Evolutionary conservation across 257 asterid species (phyloP).

Genomic region (Lantana camara): DNA sequence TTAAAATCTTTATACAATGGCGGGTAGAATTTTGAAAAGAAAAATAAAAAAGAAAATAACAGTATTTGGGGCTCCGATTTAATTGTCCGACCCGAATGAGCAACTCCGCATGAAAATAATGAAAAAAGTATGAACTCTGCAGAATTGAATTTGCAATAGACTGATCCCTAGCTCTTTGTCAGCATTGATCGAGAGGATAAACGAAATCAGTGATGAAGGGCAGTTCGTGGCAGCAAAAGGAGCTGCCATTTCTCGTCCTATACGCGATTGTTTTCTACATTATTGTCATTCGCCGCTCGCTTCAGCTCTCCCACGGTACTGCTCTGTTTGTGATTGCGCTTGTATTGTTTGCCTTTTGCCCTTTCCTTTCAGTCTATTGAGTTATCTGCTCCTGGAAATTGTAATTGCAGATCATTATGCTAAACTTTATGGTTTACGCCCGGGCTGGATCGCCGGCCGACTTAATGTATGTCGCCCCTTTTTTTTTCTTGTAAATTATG

Average conservation of each 20-base stretch:
- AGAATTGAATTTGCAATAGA: not conserved
- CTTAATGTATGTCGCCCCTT: constrained; percentile 52
- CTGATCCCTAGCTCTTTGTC: not conserved
- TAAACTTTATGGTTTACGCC: constrained; percentile 73
- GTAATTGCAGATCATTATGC: constrained; percentile 58
- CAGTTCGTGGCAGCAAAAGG: constrained; percentile 62
- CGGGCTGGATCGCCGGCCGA: constrained; percentile 68
- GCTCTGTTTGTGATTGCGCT: not conserved
- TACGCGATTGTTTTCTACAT: constrained; percentile 70
- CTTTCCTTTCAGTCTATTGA: not conserved
- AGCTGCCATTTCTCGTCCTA: constrained; percentile 61
- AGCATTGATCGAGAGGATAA: not conserved
- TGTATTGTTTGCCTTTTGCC: not conserved
- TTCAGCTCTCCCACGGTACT: constrained; percentile 79
- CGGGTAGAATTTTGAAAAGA: too few relatives aligned
- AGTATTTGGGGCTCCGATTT: too few relatives aligned
- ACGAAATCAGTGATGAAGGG: constrained; percentile 35
- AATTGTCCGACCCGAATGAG: too few relatives aligned
- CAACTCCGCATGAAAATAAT: too few relatives aligned
- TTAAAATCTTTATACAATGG: too few relatives aligned
- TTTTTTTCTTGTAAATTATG: not conserved
- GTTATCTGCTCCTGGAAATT: constrained; percentile 22
- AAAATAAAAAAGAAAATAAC: too few relatives aligned
- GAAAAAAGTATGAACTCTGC: too few relatives aligned
- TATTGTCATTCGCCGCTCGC: constrained; percentile 73